These are phyloP conservation scores for Erodium maritimum DNA, from an alignment of 345 rosid species.

Conservation along the genomic window DNA sequence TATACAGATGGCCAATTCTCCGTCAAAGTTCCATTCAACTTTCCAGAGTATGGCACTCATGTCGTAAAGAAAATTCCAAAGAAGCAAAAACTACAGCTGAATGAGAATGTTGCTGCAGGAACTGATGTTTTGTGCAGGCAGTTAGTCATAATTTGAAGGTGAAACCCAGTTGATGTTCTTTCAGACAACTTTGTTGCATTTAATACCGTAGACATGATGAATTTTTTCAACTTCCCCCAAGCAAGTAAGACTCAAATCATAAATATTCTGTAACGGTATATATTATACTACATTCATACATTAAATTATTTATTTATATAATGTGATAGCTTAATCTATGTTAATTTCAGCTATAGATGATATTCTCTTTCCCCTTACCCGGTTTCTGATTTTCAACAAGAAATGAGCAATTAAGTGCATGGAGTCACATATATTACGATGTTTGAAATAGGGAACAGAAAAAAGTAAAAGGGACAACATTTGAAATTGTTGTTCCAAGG, in stretches of 20 bases:
- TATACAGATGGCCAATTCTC: conserved; percentile 46
- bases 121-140: conserved; percentile 49
- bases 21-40: conserved; percentile 57
- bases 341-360: no score
- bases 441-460: no score
- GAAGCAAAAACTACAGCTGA: conserved; percentile 65
- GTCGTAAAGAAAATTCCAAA: conserved; percentile 59
- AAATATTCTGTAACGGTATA: neutral
- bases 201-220: neutral
- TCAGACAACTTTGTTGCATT: neutral
- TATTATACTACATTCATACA: neutral
- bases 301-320: no score
- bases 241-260: conserved; percentile 30
- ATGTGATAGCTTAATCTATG: no score
- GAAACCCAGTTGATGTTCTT: neutral
- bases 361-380: no score
- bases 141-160: conserved; percentile 84
- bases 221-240: conserved; percentile 16
- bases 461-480: no score
- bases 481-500: no score
- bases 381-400: no score
- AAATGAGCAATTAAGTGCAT: no score
- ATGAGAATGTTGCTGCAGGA: conserved; percentile 51
- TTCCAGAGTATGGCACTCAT: conserved; percentile 80
- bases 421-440: no score